These are phyloP conservation scores for Ilyonectria destructans DNA, from an alignment of 2,329 filamentous ascomycete species.

Conservation along the genomic window DNA sequence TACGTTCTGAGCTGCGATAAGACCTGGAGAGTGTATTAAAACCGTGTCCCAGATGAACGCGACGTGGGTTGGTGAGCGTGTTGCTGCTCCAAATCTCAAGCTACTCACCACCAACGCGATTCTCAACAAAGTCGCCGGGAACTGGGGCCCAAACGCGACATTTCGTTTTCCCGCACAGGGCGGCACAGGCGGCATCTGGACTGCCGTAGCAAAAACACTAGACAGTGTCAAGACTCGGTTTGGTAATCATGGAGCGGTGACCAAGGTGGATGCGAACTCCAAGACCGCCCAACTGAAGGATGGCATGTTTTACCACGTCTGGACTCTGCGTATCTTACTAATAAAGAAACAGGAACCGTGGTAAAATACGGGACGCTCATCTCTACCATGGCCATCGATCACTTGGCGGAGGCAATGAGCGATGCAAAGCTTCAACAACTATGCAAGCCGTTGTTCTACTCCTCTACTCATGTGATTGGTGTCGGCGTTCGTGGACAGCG, in stretches of 20 bases:
- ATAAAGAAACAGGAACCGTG: slow-evolving; percentile 74
- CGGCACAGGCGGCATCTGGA: slow-evolving; percentile 99
- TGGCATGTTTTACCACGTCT: slow-evolving; percentile 2
- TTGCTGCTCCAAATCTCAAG: slow-evolving; percentile 97
- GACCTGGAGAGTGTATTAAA: slow-evolving; percentile 15
- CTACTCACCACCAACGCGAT: slow-evolving; percentile 93
- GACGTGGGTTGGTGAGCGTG: slow-evolving; percentile 97
- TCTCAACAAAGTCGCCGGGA: slow-evolving; percentile 93
- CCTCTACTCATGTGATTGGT: slow-evolving; percentile 96
- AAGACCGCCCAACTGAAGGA: slow-evolving; percentile 77
- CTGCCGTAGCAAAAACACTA: slow-evolving; percentile 94
- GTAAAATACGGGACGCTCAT: slow-evolving; percentile 93
- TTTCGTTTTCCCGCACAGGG: slow-evolving; percentile 98
- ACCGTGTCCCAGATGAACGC: slow-evolving; percentile 88
- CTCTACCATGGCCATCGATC: slow-evolving; percentile 96
- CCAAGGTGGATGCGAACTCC: slow-evolving; percentile 87
- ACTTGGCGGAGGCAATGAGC: slow-evolving; percentile 87
- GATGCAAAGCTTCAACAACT: slow-evolving; percentile 87
- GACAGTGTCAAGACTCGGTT: slow-evolving; percentile 93
- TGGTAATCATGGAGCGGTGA: slow-evolving; percentile 86
- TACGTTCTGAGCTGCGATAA: slow-evolving; percentile 56
- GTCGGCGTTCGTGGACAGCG: slow-evolving; percentile 93
- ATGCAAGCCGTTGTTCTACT: slow-evolving; percentile 95
- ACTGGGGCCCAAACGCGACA: slow-evolving; percentile 98
- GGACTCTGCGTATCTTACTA: slow-evolving; percentile 66